Base-by-base conservation (phyloP, 345 rosid genomes). In the Garcia nutans region DNA sequence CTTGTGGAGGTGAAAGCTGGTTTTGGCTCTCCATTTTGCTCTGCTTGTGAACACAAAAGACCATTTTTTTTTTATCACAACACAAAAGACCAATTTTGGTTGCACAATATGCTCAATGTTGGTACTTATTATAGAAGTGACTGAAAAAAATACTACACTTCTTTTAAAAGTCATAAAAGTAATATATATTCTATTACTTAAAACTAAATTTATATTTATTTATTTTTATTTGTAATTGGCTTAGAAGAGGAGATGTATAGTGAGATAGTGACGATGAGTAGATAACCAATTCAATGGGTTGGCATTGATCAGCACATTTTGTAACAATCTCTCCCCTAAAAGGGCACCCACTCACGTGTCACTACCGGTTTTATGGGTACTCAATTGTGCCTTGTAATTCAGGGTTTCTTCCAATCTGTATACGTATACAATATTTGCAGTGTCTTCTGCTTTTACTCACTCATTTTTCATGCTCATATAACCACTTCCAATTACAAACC, bases 261-360 rank as follows among this genome's bases (percentile, higher is more conserved):
- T 64, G 41, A 84, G 84, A 78, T 24, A 41, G 88, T 86, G 87
- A 74, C 54, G 74, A 76, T 88, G 87, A 86, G 76, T 85, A 81
- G 89, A 86, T 23, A 49, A 76, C 72, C 89, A 84, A 76, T 75
- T 33, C 16, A 56, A 8, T 58, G n/a, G 24, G 10, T 12, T 11
- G 8, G 23, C 42, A n/a, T 37, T 37, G 41, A 37, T 37, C 54
- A 33, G 3, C 24, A 19, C 10, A 47, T 17, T 73, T 49, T 12
- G n/a, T 49, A 55, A 76, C 55, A 5, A 22, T 10, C 59, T 52
- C 5, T 16, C 13, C 0, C n/a, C 13, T 8, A 13, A 76, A 76
- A 70, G 69, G 70, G 16, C 7, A 7, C 8, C 42, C 31, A 52
- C 74, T 63, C 79, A 76, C 74, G 37, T 62, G 70, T 42, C 79